phyloP scores from a whole-genome alignment of 2,329 filamentous ascomycete species.

The Coniosporium tulheliwenetii region DNA sequence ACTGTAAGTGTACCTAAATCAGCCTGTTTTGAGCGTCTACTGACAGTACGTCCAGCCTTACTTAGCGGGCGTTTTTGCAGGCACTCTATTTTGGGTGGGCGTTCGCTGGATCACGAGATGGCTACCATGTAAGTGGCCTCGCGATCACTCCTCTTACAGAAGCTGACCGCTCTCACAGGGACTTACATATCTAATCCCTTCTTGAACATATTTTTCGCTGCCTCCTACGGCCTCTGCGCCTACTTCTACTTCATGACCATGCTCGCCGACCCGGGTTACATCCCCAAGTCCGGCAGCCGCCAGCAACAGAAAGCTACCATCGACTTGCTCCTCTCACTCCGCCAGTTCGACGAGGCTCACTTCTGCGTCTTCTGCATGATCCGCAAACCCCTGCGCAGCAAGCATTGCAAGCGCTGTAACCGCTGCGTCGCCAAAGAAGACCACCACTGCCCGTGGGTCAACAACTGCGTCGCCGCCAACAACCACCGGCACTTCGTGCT shows the following conservation, averaged over 20 bases:
- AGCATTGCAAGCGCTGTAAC: slow-evolving; percentile 84
- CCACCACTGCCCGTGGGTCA: slow-evolving; percentile 96
- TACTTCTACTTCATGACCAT: slow-evolving; percentile 86
- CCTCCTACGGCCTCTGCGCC: slow-evolving; percentile 47
- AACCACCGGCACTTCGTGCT: slow-evolving; percentile 93
- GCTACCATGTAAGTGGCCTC: slow-evolving; percentile 44
- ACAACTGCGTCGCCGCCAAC: slow-evolving; percentile 90
- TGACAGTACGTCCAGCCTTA: slow-evolving; percentile 48
- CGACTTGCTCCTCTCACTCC: slow-evolving; percentile 65
- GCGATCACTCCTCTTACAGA: slow-evolving; percentile 4
- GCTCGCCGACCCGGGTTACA: slow-evolving; percentile 78
- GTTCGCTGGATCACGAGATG: slow-evolving; percentile 61
- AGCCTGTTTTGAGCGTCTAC: not conserved
- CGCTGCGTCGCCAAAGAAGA: slow-evolving; percentile 94
- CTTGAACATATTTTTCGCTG: slow-evolving; percentile 59
- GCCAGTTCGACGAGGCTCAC: slow-evolving; percentile 87
- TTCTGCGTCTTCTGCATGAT: slow-evolving; percentile 96
- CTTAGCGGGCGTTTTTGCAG: slow-evolving; percentile 85
- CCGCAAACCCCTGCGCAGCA: slow-evolving; percentile 78
- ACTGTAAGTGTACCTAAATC: slow-evolving; percentile 44
- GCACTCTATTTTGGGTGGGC: slow-evolving; percentile 66
- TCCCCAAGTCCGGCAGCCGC: slow-evolving; percentile 79
- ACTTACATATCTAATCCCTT: slow-evolving; percentile 54
- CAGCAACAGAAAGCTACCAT: slow-evolving; percentile 83
- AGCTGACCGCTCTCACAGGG: slow-evolving; percentile 26